Conservation (phyloP, 129 eudicot species). For the Rutidosis leptorrhynchoides region DNA sequence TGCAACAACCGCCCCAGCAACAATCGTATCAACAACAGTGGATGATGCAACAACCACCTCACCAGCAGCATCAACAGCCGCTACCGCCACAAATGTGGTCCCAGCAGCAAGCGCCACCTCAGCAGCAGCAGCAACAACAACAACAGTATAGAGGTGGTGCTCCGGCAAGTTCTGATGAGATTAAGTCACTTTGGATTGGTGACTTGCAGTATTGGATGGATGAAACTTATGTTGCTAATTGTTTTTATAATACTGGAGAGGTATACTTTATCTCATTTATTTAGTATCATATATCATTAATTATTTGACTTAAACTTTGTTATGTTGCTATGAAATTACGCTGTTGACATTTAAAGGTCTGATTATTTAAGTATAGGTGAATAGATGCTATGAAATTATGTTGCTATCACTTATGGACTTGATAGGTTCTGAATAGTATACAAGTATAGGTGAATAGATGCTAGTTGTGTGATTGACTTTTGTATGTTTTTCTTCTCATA, state of each 20-base stretch:
- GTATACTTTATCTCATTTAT: slow-evolving; percentile 36
- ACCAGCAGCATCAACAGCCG: slow-evolving; percentile 34
- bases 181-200: slow-evolving; percentile 88
- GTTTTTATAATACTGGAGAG: slow-evolving; percentile 74
- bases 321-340: background rate
- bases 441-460: no score
- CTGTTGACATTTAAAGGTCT: slow-evolving; percentile 9
- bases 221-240: slow-evolving; percentile 51
- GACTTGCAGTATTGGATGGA: slow-evolving; percentile 99
- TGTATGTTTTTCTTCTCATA: background rate
- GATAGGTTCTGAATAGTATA: no score
- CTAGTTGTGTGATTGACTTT: no score
- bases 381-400: no score
- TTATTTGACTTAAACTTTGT: background rate
- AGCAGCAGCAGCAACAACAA: slow-evolving; percentile 38
- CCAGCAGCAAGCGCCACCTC: slow-evolving; percentile 41
- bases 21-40: slow-evolving; percentile 45
- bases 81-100: slow-evolving; percentile 38
- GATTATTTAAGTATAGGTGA: no score
- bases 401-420: no score
- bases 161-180: slow-evolving; percentile 52
- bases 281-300: no score
- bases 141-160: slow-evolving; percentile 35
- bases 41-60: slow-evolving; percentile 52
- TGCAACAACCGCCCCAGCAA: slow-evolving; percentile 47